Evolutionary conservation across 2,329 filamentous ascomycete genomes (phyloP), one percentile per base, ranked within the genome.

Genomic region (Stagonosporopsis tanaceti): DNA sequence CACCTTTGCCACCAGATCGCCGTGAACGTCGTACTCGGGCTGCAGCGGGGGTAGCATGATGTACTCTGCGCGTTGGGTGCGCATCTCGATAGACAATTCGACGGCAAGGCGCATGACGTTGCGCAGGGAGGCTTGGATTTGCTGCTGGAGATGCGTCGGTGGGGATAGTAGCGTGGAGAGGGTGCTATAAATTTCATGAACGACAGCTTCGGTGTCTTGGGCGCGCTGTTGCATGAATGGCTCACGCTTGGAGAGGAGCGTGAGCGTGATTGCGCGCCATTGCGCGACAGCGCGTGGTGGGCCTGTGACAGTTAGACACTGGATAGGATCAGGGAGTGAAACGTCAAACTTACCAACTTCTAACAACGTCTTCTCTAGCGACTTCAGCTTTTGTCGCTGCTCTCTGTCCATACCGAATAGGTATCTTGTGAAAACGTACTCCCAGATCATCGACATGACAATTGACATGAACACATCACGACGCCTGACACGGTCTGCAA

Each of bases 391-490:
- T 77, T 98, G 93, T 68, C 95, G 88, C 78, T 99, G 95, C 78
- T 98, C 95, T 68, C 93, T 87, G 75, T 99, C 95, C 92, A 99
- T 97, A 69, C 95, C 95, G 75, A 99, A 99, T 25, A 99, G 87
- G 76, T 99, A 99, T 63, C 95, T 88, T 8, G 94, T 97, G 75
- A 99, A 99, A 74, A 99, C 89, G 72, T 96, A 97, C 77, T 99
- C 95, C 93, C 93, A 99, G 48, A 99, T 89, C 93, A 99, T 97
- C 60, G 91, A 95, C 93, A 98, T 98, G 53, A 94, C 92, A 77
- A 99, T 93, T 35, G 93, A 95, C 92, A 98, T 97, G 83, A 99
- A 97, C 57, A 98, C 89, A 75, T 98, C 94, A 59, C 94, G 88
- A 60, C 95, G 89, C 70, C 86, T 89, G 52, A 97, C 90, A 37